Evolutionary conservation across 192 early-diverging fungal genomes (phyloP).

Genomic region (Rhizoclosmatium sp.): DNA sequence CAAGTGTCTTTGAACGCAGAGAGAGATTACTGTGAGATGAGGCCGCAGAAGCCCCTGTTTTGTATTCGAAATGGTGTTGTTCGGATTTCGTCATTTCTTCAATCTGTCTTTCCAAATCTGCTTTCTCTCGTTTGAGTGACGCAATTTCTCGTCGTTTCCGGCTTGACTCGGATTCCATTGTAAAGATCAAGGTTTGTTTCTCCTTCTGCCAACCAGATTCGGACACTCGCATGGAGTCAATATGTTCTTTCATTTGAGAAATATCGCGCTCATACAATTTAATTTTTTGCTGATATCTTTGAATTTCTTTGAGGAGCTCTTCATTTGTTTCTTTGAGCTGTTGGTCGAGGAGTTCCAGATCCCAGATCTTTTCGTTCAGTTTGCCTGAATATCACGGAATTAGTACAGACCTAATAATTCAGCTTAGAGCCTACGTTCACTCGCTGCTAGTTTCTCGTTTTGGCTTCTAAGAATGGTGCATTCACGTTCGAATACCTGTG

Average conservation of each 20-base stretch:
- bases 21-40: background rate
- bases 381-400: conserved; percentile 21
- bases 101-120: conserved; percentile 22
- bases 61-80: background rate
- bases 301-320: conserved; percentile 33
- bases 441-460: conserved; percentile 24
- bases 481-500: conserved; percentile 32
- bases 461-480: conserved; percentile 33
- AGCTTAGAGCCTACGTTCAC: conserved; percentile 12
- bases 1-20: background rate
- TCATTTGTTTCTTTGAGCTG: conserved; percentile 33
- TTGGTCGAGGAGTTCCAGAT: conserved; percentile 47
- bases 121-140: conserved; percentile 39
- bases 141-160: conserved; percentile 35
- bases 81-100: background rate
- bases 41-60: background rate
- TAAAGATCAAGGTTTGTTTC: conserved; percentile 5
- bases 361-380: conserved; percentile 51
- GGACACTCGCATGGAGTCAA: conserved; percentile 38
- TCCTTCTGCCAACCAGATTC: conserved; percentile 19
- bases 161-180: conserved; percentile 36
- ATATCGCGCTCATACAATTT: conserved; percentile 33
- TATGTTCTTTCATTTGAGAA: background rate
- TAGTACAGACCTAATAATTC: too few species aligned
- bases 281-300: conserved; percentile 6